Evolutionary conservation across 495 filamentous ascomycete species (phyloP).

Genomic region (Trichoderma gamsii): DNA sequence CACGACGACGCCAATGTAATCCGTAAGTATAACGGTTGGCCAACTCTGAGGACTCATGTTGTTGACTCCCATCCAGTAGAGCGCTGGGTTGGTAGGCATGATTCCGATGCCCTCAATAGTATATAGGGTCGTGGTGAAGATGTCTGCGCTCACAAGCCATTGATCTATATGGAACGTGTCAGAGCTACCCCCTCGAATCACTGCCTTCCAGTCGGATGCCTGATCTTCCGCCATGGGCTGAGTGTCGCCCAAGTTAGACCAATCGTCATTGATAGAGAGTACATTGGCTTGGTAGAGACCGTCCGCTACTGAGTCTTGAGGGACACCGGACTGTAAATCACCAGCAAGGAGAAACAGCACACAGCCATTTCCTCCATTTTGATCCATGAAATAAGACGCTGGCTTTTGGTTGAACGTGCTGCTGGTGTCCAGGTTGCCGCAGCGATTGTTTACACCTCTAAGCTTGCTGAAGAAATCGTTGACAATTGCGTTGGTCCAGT

Average conservation of each 20-base stretch:
- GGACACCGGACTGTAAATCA: slow-evolving; percentile 14
- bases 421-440: slow-evolving; percentile 21
- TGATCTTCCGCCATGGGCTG: slow-evolving; percentile 21
- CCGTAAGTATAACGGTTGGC: slow-evolving; percentile 24
- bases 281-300: slow-evolving; percentile 21
- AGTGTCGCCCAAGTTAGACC: slow-evolving; percentile 20
- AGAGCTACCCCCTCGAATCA: slow-evolving; percentile 17
- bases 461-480: slow-evolving; percentile 24
- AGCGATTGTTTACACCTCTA: slow-evolving; percentile 21
- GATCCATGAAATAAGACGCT: slow-evolving; percentile 23
- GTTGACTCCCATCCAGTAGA: slow-evolving; percentile 25
- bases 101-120: slow-evolving; percentile 22
- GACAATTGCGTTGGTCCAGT: slow-evolving; percentile 17
- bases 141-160: slow-evolving; percentile 23
- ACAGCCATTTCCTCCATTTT: slow-evolving; percentile 23
- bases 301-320: slow-evolving; percentile 19
- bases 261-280: slow-evolving; percentile 20
- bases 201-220: slow-evolving; percentile 16
- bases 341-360: slow-evolving; percentile 23
- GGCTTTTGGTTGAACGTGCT: slow-evolving; percentile 21
- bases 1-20: slow-evolving; percentile 24
- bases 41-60: slow-evolving; percentile 23
- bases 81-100: slow-evolving; percentile 23
- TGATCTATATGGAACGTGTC: slow-evolving; percentile 22
- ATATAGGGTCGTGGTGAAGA: slow-evolving; percentile 19